Base-by-base conservation (phyloP, 2,329 filamentous ascomycete species). In the Paramyrothecium roridum region DNA sequence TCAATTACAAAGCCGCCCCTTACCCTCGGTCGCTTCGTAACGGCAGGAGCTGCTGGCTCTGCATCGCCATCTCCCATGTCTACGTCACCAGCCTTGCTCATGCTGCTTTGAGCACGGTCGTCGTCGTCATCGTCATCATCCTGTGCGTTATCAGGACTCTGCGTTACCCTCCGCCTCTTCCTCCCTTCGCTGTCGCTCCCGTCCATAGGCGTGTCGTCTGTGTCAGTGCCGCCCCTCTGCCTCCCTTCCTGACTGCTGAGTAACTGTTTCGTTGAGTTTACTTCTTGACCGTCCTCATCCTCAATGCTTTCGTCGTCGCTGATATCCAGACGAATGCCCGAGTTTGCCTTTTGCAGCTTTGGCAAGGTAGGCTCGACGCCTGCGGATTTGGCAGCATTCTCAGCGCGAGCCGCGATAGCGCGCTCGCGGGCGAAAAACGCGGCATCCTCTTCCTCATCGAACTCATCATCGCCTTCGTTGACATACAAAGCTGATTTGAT, bases 401-500 rank as follows among this genome's bases (percentile, higher is more conserved):
- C 74, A 20, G 77, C 74, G 50, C 81, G 81, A 59, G 84, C 79
- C 50, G 89, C 79, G 57, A 88, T 78, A 17, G 70, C 72, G 3
- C 68, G 68, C 72, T 97, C 93, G 17, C 83, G 80, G 2, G 81
- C 85, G 71, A 93, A 97, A 73, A 97, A 97, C 20, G 83, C 85
- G 21, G 77, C 71, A 51, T 80, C 79, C 55, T 84, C 83, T 49
- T 92, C 91, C 34, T 82, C 85, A 65, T 96, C 91, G n/a, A 83
- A 87, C 62, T 96, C 92, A 53, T 98, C 95, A 67, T 98, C 95
- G 61, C 89, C 91, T 40, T 88, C 86, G 56, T 88, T 84, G 52
- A 99, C 89, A 64, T 86, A 93, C 43, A 93, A 73, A 22, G 87
- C 86, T 64, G 90, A 96, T 78, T 97, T 98, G 74, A 95, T 89